Base-by-base conservation (phyloP, 805 yeast species). In the Saccharomycopsis capsularis region DNA sequence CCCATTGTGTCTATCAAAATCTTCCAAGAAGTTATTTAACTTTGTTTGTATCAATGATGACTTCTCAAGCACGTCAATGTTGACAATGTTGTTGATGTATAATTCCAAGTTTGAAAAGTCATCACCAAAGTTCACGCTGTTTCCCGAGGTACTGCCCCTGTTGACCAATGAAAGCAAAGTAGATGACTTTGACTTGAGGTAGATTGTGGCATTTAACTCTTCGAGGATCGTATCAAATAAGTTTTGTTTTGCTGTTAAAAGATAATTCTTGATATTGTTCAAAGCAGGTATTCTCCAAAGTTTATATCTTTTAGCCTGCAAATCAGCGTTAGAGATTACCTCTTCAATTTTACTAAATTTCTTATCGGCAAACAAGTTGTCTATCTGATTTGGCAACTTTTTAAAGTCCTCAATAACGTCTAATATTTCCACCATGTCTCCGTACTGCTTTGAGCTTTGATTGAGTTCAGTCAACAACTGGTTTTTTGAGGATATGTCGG, bases 211-310 rank as follows among this genome's bases (percentile, higher is more conserved):
- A 51, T 78, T 81, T 38, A 88, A 66, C 58, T 89, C 95, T 54
- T 85, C 95, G n/a, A 85, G 68, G 18, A 90, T 68, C 54, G 78
- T 76, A 42, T 82, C 88, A 58, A 83, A 82, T 25, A 90, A 66
- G 38, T 75, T 73, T 50, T 76, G 78, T 15, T 76, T 72, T 54
- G 81, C 89, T 2, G 68, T 59, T 44, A 77, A 76, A 16, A 83
- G 65, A 53, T 76, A 76, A 39, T 66, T 72, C 49, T 73, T 76
- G 4, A 78, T 63, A 13, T 76, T 67, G 13, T 61, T 59, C 62
- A 84, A 66, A 0, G 82, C 78, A 1, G 78, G 70, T 19, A 85
- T 62, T 38, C 73, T 65, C 81, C 85, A 81, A 24, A 85, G 59
- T 15, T 72, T 70, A 57, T 75, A 75, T 37, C 68, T 64, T 15